Base-by-base conservation (phyloP, 257 asterid genomes). In the Fraxinus cuspidata region DNA sequence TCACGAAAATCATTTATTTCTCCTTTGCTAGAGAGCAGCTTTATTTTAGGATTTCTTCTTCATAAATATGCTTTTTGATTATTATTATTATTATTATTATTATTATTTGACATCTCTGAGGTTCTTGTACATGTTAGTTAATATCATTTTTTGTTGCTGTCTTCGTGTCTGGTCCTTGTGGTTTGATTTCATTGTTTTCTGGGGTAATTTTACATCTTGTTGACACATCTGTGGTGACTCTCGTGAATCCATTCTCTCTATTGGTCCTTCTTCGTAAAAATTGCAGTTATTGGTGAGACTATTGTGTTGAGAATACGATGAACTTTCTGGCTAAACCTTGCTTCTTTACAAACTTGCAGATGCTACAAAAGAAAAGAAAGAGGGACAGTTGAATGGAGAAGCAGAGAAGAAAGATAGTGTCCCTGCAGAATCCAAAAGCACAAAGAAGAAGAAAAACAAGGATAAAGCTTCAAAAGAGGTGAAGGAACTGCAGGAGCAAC, bases 381-480 rank as follows among this genome's bases (percentile, higher is more conserved):
- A 70, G 10, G 97, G 81, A 65, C 85, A 80, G 64, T 16, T 38
- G 51, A 84, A 88, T 19, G 92, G 87, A 35, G 88, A 82, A 78
- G 82, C 73, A 9, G 86, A 82, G 70, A 90, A 86, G 80, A 89
- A 88, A 82, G 96, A 81, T 70, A 79, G 56, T 49, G 85, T 81
- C 32, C 84, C 94, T 7, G 78, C 84, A 1, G 99, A 92, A 85
- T 89, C 97, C 82, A 90, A 88, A 75, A 87, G 72, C 32, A 86
- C 88, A 23, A 90, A 88, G 87, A 87, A 85, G 83, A 87, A 87
- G 86, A 87, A 87, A 72, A 87, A 85, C 87, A 87, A 94, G 90
- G 97, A 94, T 35, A 90, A 90, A 82, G 85, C 86, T 19, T 70
- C 92, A 25, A 92, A 92, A 84, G 97, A 92, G 78, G 87, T 74